Base-by-base conservation (phyloP, 2,329 filamentous ascomycete genomes). In the Paramyrothecium sp. region DNA sequence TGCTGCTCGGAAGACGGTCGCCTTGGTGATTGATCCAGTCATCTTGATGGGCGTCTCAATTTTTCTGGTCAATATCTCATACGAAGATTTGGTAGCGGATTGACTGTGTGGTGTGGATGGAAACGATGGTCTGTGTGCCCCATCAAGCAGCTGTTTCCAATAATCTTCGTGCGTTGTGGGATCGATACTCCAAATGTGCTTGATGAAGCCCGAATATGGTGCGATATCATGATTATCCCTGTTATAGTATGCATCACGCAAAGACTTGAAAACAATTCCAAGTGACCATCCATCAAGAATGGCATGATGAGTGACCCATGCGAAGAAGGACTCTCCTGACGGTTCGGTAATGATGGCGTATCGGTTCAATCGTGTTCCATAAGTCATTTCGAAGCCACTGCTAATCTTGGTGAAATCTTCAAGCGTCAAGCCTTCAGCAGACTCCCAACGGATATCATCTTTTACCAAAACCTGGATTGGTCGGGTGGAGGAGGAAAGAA, bases 211-310 rank as follows among this genome's bases (percentile, higher is more conserved):
- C 49, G 73, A 74, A 63, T 78, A 78, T 7, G 56, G 49, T 10
- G 51, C 4, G 8, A 48, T 71, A 51, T 10, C 51, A 44, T 26
- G 17, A 23, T 21, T 7, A n/a, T 52, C 7, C 47, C 8, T 26
- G 19, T 30, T 33, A 13, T 52, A 47, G 30, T 63, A 63, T 5
- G 55, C 56, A 11, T 54, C 44, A 16, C 41, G 22, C 2, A 63
- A 41, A 2, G 56, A 34, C 17, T 59, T 53, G 22, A 65, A 56
- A 12, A 65, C 61, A 3, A 80, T 63, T 2, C 74, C 73, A 73
- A 79, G 75, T 1, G 74, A 77, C 76, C 79, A 81, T 16, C 80
- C 80, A 51, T 84, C 81, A 56, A 82, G 83, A 1, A 81, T 65
- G 16, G 75, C 74, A 58, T 83, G 81, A 22, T 67, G 65, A 19